Evolutionary conservation across 2,329 filamentous ascomycete genomes (phyloP), one percentile per base, ranked within the genome.

Genomic region (Sclerotinia glacialis): DNA sequence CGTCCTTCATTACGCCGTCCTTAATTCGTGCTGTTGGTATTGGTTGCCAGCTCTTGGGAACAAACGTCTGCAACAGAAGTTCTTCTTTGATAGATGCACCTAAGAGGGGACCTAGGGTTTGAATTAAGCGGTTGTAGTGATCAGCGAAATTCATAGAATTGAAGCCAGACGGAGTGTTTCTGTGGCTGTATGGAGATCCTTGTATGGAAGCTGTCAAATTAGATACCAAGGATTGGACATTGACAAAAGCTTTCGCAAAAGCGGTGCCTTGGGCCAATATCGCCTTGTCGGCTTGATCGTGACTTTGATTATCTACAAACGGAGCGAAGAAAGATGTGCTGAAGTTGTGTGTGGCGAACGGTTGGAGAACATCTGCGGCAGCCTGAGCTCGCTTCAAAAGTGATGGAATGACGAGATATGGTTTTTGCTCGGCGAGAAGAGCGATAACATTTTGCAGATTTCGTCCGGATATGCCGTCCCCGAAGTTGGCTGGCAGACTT

Each of bases 81-180:
- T 96, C 91, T 77, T 99, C 94, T 77, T 89, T 89, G n/a, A 96
- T 83, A 67, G 92, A 90, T 63, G 89, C 89, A 52, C 90, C 86
- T 70, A 97, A 84, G 21, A 99, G 80, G 31, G 88, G 87, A 4
- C 92, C 93, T 44, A 98, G 83, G 34, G 87, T 87, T 69, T 86
- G 85, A 31, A 96, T 84, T 47, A 97, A 80, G n/a, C 82, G 79
- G 54, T 86, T 82, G 75, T 96, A 96, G 76, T 92, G 89, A 76
- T 98, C 94, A 42, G 89, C 92, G 28, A 96, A 84, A 74, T 96
- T 96, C 72, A 96, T 85, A 34, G 87, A 84, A 65, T 86, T 87
- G 73, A 97, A 90, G 14, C 89, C 84, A 40, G 86, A 84, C 12
- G 80, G 80, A 62, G 70, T 64, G 54, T 64, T 85, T 83, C 34